phyloP scores from a whole-genome alignment of 768 basidiomycete species.

The Rossbeevera mucosa region DNA sequence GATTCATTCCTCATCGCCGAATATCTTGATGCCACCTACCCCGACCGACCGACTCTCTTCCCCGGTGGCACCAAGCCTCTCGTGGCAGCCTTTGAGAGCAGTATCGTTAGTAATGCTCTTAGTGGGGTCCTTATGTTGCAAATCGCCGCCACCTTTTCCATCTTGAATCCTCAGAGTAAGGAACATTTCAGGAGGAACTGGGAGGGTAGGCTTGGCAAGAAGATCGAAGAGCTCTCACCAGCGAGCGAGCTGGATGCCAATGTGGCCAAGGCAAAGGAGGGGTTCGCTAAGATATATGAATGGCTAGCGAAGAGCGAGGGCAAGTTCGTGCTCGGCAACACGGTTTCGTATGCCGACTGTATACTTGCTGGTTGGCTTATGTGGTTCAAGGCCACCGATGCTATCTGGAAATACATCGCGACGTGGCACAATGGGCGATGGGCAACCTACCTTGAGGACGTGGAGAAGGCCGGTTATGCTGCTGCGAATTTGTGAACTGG shows the following conservation, averaged over 20 bases:
- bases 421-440: slow-evolving; percentile 39
- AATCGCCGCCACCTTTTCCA: slow-evolving; percentile 5
- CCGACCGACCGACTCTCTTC: too few relatives aligned
- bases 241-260: slow-evolving; percentile 25
- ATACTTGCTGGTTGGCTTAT: slow-evolving; percentile 30
- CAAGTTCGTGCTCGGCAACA: slow-evolving; percentile 35
- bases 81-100: too few relatives aligned
- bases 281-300: slow-evolving; percentile 19
- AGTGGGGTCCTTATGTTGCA: slow-evolving; percentile 11
- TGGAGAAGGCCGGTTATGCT: slow-evolving; percentile 31
- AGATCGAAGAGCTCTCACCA: slow-evolving; percentile 35
- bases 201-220: slow-evolving; percentile 30
- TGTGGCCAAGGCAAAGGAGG: slow-evolving; percentile 27
- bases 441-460: slow-evolving; percentile 29
- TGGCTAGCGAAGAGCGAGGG: slow-evolving; percentile 29
- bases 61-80: too few relatives aligned
- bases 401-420: slow-evolving; percentile 32
- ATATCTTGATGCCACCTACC: slow-evolving; percentile 42
- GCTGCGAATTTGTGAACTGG: slow-evolving; percentile 4
- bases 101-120: slow-evolving; percentile 10
- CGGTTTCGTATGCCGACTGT: slow-evolving; percentile 34
- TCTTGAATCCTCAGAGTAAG: slow-evolving; percentile 27
- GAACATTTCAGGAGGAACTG: slow-evolving; percentile 33
- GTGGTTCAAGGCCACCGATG: slow-evolving; percentile 32
- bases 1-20: slow-evolving; percentile 42